Evolutionary conservation across 768 basidiomycete species (phyloP).

Genomic region (Hygrophorus pudorinus): DNA sequence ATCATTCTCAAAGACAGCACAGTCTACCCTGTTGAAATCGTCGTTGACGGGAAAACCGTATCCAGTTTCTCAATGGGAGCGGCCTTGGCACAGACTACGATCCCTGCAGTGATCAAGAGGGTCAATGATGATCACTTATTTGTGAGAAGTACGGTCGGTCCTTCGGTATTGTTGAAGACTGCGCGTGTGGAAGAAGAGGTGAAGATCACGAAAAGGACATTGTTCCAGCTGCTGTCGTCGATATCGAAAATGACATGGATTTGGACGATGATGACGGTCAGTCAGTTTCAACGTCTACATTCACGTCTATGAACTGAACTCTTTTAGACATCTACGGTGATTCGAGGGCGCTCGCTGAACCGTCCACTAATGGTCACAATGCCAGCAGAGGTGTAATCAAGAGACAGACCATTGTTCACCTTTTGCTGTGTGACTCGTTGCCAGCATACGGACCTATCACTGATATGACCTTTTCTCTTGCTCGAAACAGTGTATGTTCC

Average conservation of each 20-base stretch:
- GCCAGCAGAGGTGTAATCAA: conserved; percentile 25
- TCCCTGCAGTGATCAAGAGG: conserved; percentile 45
- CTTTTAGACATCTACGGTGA: conserved; percentile 35
- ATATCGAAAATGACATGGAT: conserved; percentile 58
- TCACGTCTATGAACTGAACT: conserved; percentile 5
- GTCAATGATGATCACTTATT: conserved; percentile 53
- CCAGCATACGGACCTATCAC: conserved; percentile 71
- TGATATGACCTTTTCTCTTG: conserved; percentile 67
- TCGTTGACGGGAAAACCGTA: conserved; percentile 63
- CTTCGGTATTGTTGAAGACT: conserved; percentile 65
- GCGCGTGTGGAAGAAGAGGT: conserved; percentile 56
- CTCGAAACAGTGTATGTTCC: conserved; percentile 55
- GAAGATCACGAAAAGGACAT: conserved; percentile 32
- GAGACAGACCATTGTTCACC: conserved; percentile 53
- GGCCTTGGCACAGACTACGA: conserved; percentile 56
- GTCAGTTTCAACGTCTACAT: conserved; percentile 10
- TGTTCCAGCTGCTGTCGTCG: conserved; percentile 31
- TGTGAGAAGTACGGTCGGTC: conserved; percentile 75
- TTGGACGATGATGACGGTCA: conserved; percentile 70
- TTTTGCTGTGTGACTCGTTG: conserved; percentile 62
- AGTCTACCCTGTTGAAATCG: conserved; percentile 67
- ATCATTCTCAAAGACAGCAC: conserved; percentile 66
- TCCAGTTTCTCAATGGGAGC: conserved; percentile 48
- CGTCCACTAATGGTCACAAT: conserved; percentile 29
- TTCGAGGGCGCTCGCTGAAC: conserved; percentile 24